A percentile compares a stretch with the other conserved stretches of the same genome.
Evolutionary conservation across 2,329 filamentous ascomycete genomes (phyloP).

Genomic region (Sporothrix luriei): DNA sequence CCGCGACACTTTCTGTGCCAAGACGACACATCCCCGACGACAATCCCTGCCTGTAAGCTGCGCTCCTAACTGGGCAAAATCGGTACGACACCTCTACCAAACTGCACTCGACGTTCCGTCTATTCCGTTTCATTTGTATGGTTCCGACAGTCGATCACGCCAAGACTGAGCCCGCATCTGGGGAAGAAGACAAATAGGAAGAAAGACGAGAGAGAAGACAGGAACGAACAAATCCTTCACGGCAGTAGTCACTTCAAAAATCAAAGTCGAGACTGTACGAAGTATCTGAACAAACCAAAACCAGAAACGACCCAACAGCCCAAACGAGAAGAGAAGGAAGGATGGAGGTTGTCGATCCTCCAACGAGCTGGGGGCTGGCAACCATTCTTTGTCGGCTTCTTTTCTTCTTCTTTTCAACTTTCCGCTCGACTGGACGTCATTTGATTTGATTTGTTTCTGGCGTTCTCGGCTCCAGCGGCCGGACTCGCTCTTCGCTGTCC

Average conservation of each 20-base stretch:
- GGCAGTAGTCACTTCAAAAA: neutral
- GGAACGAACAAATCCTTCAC: neutral
- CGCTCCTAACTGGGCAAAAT: neutral
- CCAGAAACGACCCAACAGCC: neutral
- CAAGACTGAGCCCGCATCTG: slow-evolving; percentile 15
- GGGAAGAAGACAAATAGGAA: neutral
- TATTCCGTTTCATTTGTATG: slow-evolving; percentile 12
- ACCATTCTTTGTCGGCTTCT: neutral
- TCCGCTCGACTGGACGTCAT: neutral
- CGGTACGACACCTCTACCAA: neutral
- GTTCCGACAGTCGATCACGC: slow-evolving; percentile 26
- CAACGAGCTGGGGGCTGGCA: neutral
- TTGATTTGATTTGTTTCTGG: neutral
- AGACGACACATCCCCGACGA: slow-evolving; percentile 18
- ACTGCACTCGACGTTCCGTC: neutral
- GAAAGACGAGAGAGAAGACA: neutral
- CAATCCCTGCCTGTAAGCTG: slow-evolving; percentile 18
- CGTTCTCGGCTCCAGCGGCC: neutral
- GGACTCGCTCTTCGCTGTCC: neutral
- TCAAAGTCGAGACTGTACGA: neutral
- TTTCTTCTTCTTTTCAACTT: neutral
- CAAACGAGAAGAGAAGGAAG: neutral
- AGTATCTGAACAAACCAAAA: neutral
- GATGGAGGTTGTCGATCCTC: neutral
- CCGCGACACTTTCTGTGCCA: slow-evolving; percentile 29